phyloP scores from a whole-genome alignment of 2,329 filamentous ascomycete species.

The Colletotrichum liriopes region DNA sequence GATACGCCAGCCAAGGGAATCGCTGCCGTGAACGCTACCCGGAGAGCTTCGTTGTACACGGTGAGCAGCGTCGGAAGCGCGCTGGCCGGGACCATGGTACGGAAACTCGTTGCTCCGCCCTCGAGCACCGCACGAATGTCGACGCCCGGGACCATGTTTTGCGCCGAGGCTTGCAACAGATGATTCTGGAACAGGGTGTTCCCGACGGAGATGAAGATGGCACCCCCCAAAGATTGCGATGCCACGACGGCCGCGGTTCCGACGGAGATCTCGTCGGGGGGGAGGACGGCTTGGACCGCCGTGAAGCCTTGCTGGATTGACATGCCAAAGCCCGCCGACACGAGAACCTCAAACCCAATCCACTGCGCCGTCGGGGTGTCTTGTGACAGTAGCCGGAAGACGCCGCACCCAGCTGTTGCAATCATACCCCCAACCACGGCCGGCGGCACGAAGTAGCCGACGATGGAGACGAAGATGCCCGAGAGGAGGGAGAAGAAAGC shows the following conservation, averaged over 20 bases:
- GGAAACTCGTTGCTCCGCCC: constrained; percentile 67
- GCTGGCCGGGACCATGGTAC: constrained; percentile 60
- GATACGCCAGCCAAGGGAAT: constrained; percentile 34
- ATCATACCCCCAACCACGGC: constrained; percentile 50
- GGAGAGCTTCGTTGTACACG: constrained; percentile 74
- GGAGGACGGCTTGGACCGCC: constrained; percentile 53
- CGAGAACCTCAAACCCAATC: constrained; percentile 64
- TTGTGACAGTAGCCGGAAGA: constrained; percentile 55
- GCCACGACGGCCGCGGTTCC: constrained; percentile 52
- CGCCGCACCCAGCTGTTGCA: constrained; percentile 53
- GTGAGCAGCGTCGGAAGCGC: constrained; percentile 65
- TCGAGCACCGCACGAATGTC: constrained; percentile 48
- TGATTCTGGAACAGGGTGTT: constrained; percentile 57
- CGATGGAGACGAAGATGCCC: constrained; percentile 58
- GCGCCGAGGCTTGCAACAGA: constrained; percentile 51
- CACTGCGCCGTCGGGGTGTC: constrained; percentile 53
- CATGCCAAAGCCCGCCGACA: constrained; percentile 58
- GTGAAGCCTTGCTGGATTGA: constrained; percentile 61
- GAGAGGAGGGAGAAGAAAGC: constrained; percentile 48
- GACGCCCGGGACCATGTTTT: constrained; percentile 21
- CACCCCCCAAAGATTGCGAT: constrained; percentile 57
- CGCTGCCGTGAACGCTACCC: constrained; percentile 64
- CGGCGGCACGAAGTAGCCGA: constrained; percentile 57
- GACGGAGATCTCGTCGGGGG: constrained; percentile 48
- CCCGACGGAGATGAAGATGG: constrained; percentile 60